A percentile compares a stretch with the other conserved stretches of the same genome.
These are phyloP conservation scores for Penicillium salamii DNA, from an alignment of 495 filamentous ascomycete species.

Conservation along the genomic window DNA sequence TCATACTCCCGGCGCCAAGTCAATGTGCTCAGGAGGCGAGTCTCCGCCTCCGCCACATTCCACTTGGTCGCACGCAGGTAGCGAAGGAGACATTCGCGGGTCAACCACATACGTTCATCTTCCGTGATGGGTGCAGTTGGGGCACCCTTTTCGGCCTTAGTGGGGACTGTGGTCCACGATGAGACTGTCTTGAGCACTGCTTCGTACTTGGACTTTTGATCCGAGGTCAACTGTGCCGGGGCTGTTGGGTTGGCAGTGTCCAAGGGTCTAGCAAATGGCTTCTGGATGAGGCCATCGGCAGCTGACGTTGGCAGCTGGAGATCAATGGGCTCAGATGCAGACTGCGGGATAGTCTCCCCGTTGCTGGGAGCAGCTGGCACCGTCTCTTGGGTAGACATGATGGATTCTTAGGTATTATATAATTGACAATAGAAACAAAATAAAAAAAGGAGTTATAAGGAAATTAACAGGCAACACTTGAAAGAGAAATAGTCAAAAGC, in stretches of 20 bases:
- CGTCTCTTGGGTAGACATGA: constrained; percentile 3
- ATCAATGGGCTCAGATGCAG: constrained; percentile 21
- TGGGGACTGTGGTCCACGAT: constrained; percentile 69
- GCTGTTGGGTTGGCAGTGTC: constrained; percentile 51
- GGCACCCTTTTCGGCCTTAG: constrained; percentile 53
- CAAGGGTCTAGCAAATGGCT: constrained; percentile 66
- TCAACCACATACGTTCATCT: constrained; percentile 83
- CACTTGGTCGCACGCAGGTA: constrained; percentile 94
- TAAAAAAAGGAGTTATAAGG: neutral
- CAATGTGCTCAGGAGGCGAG: constrained; percentile 74
- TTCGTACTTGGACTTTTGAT: constrained; percentile 84
- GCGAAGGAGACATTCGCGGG: constrained; percentile 84
- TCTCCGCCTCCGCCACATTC: constrained; percentile 70
- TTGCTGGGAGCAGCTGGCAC: constrained; percentile 11
- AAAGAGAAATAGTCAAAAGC: no score
- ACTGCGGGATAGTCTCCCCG: constrained; percentile 14
- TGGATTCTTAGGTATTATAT: neutral
- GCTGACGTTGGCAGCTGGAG: constrained; percentile 44
- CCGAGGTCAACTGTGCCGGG: constrained; percentile 56
- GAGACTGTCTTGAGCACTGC: constrained; percentile 63
- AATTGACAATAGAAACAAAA: neutral
- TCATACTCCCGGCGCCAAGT: constrained; percentile 89
- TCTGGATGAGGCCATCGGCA: constrained; percentile 55
- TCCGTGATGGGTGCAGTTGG: constrained; percentile 67
- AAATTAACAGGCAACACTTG: no score